Percentiles rank a stretch among this genome's conserved stretches.
Evolutionary conservation across 441 rosid species (phyloP).

Genomic region (Euphorbia schlechtendalii): DNA sequence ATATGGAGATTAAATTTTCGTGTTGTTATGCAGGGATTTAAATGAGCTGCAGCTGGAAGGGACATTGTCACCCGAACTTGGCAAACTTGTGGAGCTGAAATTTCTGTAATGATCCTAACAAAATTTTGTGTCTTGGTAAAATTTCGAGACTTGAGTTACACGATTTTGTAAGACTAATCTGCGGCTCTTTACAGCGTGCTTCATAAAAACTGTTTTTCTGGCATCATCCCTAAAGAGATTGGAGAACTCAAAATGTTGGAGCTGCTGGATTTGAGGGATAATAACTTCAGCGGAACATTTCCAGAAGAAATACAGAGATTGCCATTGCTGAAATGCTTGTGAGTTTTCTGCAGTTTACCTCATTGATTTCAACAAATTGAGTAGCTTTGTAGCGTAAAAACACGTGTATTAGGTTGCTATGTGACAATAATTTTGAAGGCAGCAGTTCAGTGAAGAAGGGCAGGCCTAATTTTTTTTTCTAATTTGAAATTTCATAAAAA

Average conservation of each 20-base stretch:
- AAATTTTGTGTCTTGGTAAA: conserved; percentile 3
- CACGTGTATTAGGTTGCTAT: conserved; percentile 48
- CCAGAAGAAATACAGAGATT: conserved; percentile 40
- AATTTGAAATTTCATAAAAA: conserved; percentile 38
- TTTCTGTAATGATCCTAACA: conserved; percentile 55
- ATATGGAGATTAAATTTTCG: too few relatives aligned
- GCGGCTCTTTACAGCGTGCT: conserved; percentile 38
- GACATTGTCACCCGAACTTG: conserved; percentile 56
- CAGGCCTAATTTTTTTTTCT: too few relatives aligned
- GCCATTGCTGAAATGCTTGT: conserved; percentile 52
- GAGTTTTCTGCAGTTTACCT: conserved; percentile 26
- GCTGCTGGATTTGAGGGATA: conserved; percentile 65
- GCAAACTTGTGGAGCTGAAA: conserved; percentile 54
- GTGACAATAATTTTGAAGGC: conserved; percentile 47
- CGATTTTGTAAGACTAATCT: too few relatives aligned
- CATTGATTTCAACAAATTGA: not conserved
- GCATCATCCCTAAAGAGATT: conserved; percentile 63
- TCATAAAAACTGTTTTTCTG: conserved; percentile 44
- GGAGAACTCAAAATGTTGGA: conserved; percentile 48
- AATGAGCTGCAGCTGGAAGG: conserved; percentile 60
- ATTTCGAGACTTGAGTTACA: not conserved
- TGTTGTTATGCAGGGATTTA: conserved; percentile 47
- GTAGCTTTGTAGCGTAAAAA: conserved; percentile 13
- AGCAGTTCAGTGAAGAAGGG: conserved; percentile 31
- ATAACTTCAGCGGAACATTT: conserved; percentile 55